Base-by-base conservation (phyloP, 2,329 filamentous ascomycete species). In the Diaporthe sp. region DNA sequence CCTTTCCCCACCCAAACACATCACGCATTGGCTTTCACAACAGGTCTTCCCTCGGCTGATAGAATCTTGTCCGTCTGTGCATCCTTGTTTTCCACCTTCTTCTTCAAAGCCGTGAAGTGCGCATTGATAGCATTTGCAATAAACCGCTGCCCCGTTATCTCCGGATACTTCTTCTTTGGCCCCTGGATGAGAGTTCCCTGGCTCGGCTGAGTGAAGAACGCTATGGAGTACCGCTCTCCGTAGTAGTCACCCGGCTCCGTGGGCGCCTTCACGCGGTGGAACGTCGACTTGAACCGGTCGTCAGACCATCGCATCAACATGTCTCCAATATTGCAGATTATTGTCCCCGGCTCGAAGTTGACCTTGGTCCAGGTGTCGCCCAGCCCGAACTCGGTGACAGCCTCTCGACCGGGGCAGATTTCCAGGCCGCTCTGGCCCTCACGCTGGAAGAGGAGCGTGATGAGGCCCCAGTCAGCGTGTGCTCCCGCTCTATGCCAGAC, bases 151-250 rank as follows among this genome's bases (percentile, higher is more conserved):
- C 89, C 89, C 0, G 88, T 90, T 28, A 91, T 85, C 72, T 85
- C 79, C 2, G 87, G 86, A 79, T 90, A 91, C 80, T 90, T 91
- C 81, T 87, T 88, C 80, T 80, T 57, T 3, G 87, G 89, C 0
- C 89, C 89, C 78, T 90, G 88, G 35, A 90, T 89, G 74, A 83
- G 78, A 1, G 85, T 84, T 79, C 89, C 87, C 77, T 85, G 86
- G 78, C 86, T 87, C 1, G 89, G 88, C 83, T 91, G 89, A 74
- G 91, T 91, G 82, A 92, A 91, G 76, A 87, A 91, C 0, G 89
- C 89, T 77, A 91, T 89, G 77, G 87, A 89, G 78, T 90, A 91
- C 55, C 89, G 84, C 76, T 87, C 86, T 4, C 88, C 88, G 76
- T 85, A 90, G 78, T 86, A 89, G 73, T 84, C 83, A 1, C 77